Conservation (phyloP, 1,284 basidiomycete genomes). For the Leucoagaricus sp. region DNA sequence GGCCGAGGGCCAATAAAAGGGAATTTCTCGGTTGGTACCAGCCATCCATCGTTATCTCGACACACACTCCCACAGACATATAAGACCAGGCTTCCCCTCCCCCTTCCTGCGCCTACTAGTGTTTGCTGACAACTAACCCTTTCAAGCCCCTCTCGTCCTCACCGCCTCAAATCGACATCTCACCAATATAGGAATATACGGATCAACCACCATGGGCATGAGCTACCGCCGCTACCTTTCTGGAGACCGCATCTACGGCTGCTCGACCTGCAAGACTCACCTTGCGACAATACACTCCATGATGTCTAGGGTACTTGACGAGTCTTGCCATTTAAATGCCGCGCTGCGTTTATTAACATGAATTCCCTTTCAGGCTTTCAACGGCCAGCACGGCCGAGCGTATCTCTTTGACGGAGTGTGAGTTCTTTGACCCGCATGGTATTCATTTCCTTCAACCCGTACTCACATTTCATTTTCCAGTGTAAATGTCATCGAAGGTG, state of each 20-base stretch:
- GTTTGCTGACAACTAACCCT: conserved; percentile 17
- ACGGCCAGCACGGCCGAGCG: conserved; percentile 93
- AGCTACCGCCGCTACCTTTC: conserved; percentile 87
- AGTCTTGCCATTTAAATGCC: conserved; percentile 8
- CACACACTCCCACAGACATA: conserved; percentile 18
- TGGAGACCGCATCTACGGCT: conserved; percentile 89
- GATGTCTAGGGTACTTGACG: conserved; percentile 74
- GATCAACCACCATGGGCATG: conserved; percentile 71
- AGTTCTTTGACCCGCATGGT: conserved; percentile 33
- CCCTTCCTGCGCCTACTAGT: background rate
- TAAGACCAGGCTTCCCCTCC: conserved; percentile 22
- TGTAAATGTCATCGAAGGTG: conserved; percentile 88
- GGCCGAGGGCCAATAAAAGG: conserved; percentile 11
- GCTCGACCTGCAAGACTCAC: conserved; percentile 90
- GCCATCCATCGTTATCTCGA: conserved; percentile 4
- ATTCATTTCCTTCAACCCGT: conserved; percentile 17
- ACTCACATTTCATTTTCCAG: conserved; percentile 39
- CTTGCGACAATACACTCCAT: conserved; percentile 91
- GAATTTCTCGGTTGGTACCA: conserved; percentile 9
- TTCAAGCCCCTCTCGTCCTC: conserved; percentile 15
- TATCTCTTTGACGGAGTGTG: conserved; percentile 93
- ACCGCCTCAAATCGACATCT: background rate
- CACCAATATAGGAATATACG: conserved; percentile 9
- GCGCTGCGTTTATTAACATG: conserved; percentile 14
- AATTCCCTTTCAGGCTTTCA: conserved; percentile 68